Evolutionary conservation across 1,284 basidiomycete species (phyloP), one percentile per base, ranked within the genome.

Genomic region (Ceratobasidium sp.): DNA sequence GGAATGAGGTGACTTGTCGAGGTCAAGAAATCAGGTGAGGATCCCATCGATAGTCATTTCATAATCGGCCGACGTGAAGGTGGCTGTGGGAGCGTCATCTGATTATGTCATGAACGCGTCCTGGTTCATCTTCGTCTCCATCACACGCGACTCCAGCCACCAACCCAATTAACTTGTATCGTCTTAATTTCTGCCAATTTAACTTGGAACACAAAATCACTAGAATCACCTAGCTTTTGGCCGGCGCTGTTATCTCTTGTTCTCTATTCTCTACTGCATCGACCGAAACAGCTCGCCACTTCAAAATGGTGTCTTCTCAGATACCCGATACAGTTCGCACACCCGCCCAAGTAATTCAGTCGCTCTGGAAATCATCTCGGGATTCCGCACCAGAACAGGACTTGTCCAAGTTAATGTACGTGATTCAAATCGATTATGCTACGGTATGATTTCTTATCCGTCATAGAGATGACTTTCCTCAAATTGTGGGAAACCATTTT

Each of bases 41-140:
- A 63, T 63, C 50, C 26, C 13, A 70, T 70, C 55, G 66, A 70
- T 70, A n/a, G 11, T 30, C 5, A 58, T 58, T 70, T 70, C 44
- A 49, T 47, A 70, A 46, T 58, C 54, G 66, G 54, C 66, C 54
- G 55, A 58, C 38, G 28, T 49, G 18, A 21, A 46, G 64, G 41
- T 55, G 49, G 50, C 38, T 28, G 30, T 41, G n/a, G 26, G 41
- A 18, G 35, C 28, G 16, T 43, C 44, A 23, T 16, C 32, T 14
- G 57, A 41, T 59, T 59, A 59, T n/a, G 57, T 59, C 57, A 59
- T 38, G 57, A 41, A 59, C 57, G 57, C 57, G 57, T 44, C 57
- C 23, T 44, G 38, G n/a, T n/a, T n/a, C n/a, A 43, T 44, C 57
- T 59, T 59, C 35, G 35, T 38, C 35, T 38, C 35, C 35, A 38